A percentile compares a stretch with the other conserved stretches of the same genome.
These are phyloP conservation scores for Rubroboletus satanas DNA, from an alignment of 768 basidiomycete genomes.

Conservation along the genomic window DNA sequence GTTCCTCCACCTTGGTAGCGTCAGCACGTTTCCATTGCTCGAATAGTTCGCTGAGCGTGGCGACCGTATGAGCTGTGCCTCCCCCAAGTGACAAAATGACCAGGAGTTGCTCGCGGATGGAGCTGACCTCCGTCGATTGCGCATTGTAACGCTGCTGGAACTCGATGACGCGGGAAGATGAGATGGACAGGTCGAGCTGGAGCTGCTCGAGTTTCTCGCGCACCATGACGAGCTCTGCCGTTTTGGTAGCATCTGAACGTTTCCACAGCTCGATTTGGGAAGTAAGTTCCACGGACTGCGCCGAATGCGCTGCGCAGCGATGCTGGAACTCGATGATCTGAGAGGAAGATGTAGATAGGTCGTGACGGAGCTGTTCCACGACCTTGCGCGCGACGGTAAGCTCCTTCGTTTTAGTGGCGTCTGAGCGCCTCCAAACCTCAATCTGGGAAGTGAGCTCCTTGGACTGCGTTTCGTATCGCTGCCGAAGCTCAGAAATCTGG, in stretches of 20 bases:
- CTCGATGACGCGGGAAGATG: background rate
- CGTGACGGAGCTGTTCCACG: conserved; percentile 1
- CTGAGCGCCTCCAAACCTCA: background rate
- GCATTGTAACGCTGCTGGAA: background rate
- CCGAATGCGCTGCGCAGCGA: background rate
- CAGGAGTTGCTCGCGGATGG: background rate
- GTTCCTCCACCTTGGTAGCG: background rate
- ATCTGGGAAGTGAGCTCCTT: background rate
- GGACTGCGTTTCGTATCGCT: background rate
- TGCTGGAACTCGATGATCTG: background rate
- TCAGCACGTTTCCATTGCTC: background rate
- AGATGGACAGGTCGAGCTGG: background rate
- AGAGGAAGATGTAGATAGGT: background rate
- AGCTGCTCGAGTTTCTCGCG: background rate
- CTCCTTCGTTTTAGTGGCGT: background rate
- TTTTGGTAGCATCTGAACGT: background rate
- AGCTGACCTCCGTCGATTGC: background rate
- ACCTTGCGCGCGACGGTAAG: background rate
- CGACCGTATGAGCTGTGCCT: background rate
- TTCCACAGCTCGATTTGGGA: background rate
- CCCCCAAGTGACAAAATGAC: background rate
- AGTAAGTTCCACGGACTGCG: background rate
- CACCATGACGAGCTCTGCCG: background rate
- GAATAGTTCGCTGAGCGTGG: background rate
- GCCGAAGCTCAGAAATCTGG: background rate